Evolutionary conservation across 495 filamentous ascomycete species (phyloP), one percentile per base, ranked within the genome.

Genomic region (Letharia columbiana): DNA sequence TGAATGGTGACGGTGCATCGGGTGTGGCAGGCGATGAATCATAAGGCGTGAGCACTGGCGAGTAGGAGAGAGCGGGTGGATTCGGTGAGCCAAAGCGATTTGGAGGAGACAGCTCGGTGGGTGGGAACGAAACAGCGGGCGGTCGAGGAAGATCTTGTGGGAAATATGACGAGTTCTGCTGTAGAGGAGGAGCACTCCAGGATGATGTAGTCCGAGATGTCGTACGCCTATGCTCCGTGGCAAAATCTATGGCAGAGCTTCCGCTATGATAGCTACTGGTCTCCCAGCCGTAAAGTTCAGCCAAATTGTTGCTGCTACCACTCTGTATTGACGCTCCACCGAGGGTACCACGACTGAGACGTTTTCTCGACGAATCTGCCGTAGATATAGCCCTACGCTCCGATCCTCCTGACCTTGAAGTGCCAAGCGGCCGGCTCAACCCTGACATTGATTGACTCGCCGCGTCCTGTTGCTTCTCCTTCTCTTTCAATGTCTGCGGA

Each of bases 401-500:
- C 37, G 66, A 71, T 23, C 63, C 50, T 39, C 44, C 52, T 35
- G 68, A 66, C 17, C 35, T 44, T 35, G 47, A 39, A 7, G 45
- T 67, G 37, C 54, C 50, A 6, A 42, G 57, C 9, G 56, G 66
- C 47, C 28, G 52, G 40, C 47, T 54, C 44, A 50, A 45, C 62
- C 65, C 65, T 47, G 60, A 58, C 61, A 68, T 59, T 28, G 71
- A 67, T 60, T 63, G 60, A 50, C 73, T 72, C 65, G 72, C 70
- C 63, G 64, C 20, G 65, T 78, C 66, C 60, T 71, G 71, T 42
- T 74, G 41, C 68, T 79, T 76, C 64, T 63, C 65, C 54, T 57
- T 70, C 28, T 71, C 71, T 57, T 71, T 72, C 61, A 66, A 33
- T 37, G 69, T 65, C 35, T 76, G 73, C 31, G 79, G 79, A 28